Percentiles rank a stretch among this genome's conserved stretches.
Conservation (phyloP, 306 rosid species). For the Vigna hirtella region DNA sequence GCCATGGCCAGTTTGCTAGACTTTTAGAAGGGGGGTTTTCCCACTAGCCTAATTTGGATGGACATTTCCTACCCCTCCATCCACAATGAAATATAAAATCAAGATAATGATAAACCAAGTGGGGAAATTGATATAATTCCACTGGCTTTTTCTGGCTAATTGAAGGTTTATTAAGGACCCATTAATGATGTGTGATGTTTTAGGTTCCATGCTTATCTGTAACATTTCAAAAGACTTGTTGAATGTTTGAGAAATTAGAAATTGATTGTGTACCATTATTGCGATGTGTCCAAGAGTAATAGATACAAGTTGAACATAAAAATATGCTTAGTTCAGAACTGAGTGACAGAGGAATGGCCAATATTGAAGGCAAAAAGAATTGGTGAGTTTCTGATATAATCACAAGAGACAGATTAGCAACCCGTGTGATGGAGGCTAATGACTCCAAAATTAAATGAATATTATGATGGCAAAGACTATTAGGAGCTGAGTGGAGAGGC, state of each 20-base stretch:
- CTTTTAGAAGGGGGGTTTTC: slow-evolving; percentile 47
- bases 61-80: slow-evolving; percentile 56
- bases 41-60: slow-evolving; percentile 38
- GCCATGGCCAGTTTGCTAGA: slow-evolving; percentile 54
- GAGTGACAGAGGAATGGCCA: slow-evolving; percentile 22
- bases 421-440: slow-evolving; percentile 37
- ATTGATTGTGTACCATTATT: not conserved
- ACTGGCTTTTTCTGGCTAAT: slow-evolving; percentile 31
- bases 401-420: slow-evolving; percentile 32
- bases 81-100: slow-evolving; percentile 45
- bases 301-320: slow-evolving; percentile 23
- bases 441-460: slow-evolving; percentile 41
- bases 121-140: slow-evolving; percentile 49
- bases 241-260: slow-evolving; percentile 33
- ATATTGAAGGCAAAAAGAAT: slow-evolving; percentile 37
- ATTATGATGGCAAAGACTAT: slow-evolving; percentile 45
- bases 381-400: not conserved
- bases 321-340: not conserved
- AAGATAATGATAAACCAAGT: slow-evolving; percentile 36
- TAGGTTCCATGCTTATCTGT: slow-evolving; percentile 31
- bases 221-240: slow-evolving; percentile 25
- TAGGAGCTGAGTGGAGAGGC: slow-evolving; percentile 69
- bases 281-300: not conserved
- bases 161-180: slow-evolving; percentile 45
- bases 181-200: slow-evolving; percentile 42